Conservation (phyloP, 345 rosid genomes). For the Populus davidiana region DNA sequence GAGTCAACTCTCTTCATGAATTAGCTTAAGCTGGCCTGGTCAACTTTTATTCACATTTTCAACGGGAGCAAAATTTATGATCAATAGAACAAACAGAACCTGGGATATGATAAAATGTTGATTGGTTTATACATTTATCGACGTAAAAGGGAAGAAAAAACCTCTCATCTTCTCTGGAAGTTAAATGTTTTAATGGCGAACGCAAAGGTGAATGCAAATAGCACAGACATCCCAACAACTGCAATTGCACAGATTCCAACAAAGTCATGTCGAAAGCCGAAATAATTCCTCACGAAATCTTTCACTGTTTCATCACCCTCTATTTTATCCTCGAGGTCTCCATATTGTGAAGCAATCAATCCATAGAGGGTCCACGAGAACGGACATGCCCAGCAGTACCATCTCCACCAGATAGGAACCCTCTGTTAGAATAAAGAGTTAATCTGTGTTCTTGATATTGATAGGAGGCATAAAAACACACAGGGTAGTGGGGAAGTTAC, state of each 20-base stretch:
- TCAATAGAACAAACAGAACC: neutral
- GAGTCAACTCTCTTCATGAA: no score
- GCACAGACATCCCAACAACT: constrained; percentile 44
- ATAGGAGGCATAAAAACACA: neutral
- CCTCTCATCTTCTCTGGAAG: constrained; percentile 60
- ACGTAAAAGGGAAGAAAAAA: neutral
- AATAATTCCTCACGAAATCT: constrained; percentile 50
- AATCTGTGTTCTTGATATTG: neutral
- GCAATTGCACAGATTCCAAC: constrained; percentile 50
- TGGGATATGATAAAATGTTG: neutral
- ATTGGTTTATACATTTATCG: neutral
- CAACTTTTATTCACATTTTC: no score
- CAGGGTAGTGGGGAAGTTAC: constrained; percentile 16
- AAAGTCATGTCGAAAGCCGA: constrained; percentile 57
- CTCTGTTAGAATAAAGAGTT: constrained; percentile 35
- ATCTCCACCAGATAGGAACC: constrained; percentile 69
- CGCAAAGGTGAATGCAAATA: constrained; percentile 68
- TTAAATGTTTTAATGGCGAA: constrained; percentile 63
- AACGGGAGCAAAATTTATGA: no score
- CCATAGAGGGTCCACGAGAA: constrained; percentile 59
- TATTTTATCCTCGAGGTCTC: constrained; percentile 40
- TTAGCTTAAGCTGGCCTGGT: no score
- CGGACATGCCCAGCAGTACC: constrained; percentile 61
- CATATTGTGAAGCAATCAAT: constrained; percentile 49
- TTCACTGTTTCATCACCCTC: constrained; percentile 46